A percentile compares a stretch with the other conserved stretches of the same genome.
Conservation (phyloP, 2,329 filamentous ascomycete genomes). For the Chaetomium globosum region DNA sequence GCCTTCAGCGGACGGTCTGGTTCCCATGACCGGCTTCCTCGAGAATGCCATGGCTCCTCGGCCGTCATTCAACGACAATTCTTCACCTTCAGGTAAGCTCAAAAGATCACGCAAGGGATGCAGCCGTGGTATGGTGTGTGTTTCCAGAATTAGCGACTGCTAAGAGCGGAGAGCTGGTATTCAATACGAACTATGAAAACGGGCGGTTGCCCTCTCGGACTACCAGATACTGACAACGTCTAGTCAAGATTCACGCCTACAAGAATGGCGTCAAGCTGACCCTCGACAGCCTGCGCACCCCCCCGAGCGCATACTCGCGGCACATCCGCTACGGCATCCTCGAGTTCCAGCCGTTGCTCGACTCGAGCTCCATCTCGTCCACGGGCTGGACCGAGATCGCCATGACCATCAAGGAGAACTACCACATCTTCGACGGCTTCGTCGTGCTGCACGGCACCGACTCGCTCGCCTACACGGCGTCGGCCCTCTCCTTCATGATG, state of each 20-base stretch:
- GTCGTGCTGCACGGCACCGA: conserved; percentile 91
- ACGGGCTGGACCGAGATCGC: conserved; percentile 86
- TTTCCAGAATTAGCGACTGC: neutral
- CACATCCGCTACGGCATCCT: conserved; percentile 82
- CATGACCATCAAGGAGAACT: conserved; percentile 77
- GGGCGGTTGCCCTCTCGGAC: no score
- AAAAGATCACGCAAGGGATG: neutral
- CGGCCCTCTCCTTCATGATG: conserved; percentile 91
- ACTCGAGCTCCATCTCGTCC: conserved; percentile 87
- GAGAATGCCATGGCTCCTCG: conserved; percentile 79
- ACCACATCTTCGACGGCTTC: conserved; percentile 85
- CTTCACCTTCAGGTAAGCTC: conserved; percentile 50
- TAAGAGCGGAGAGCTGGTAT: neutral
- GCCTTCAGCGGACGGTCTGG: conserved; percentile 74
- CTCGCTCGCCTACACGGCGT: conserved; percentile 85
- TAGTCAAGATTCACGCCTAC: conserved; percentile 55
- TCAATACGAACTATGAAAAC: neutral
- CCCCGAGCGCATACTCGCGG: conserved; percentile 75
- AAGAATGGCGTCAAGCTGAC: conserved; percentile 52
- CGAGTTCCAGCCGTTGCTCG: conserved; percentile 81
- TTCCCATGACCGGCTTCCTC: conserved; percentile 79
- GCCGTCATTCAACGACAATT: conserved; percentile 82
- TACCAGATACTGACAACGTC: conserved; percentile 29
- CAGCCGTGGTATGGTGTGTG: neutral
- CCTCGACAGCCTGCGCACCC: conserved; percentile 75